phyloP scores from a whole-genome alignment of 2,329 filamentous ascomycete species.

The Pezicula neosporulosa region DNA sequence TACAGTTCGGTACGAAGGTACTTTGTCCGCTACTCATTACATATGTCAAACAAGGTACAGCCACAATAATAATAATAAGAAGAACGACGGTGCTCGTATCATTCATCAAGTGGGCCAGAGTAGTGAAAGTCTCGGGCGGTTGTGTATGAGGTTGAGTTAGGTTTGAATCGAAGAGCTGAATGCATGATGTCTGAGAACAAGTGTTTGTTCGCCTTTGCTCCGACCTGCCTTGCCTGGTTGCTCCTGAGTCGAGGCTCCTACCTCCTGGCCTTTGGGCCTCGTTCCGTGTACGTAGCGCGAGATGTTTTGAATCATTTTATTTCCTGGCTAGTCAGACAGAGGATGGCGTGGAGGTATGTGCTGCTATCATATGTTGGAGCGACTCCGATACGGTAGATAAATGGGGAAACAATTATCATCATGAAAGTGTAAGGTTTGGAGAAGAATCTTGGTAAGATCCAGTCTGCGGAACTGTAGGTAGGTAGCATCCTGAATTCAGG shows the following conservation, averaged over 20 bases:
- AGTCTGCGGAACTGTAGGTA: too few relatives aligned
- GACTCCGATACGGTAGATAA: too few relatives aligned
- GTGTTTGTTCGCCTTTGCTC: neutral
- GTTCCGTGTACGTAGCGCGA: neutral
- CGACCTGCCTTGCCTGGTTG: neutral
- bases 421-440: too few relatives aligned
- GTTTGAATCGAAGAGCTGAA: constrained; percentile 19
- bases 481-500: too few relatives aligned
- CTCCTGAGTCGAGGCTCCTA: neutral
- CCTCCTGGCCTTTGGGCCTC: neutral
- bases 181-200: constrained; percentile 13
- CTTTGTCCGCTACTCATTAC: neutral
- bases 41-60: constrained; percentile 6
- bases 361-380: too few relatives aligned
- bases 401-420: too few relatives aligned
- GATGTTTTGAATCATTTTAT: too few relatives aligned
- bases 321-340: too few relatives aligned
- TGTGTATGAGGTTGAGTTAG: constrained; percentile 10
- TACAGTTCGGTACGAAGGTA: too few relatives aligned
- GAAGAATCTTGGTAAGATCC: too few relatives aligned
- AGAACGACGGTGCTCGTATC: neutral
- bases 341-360: too few relatives aligned
- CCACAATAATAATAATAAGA: constrained; percentile 7
- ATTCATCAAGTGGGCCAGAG: constrained; percentile 12
- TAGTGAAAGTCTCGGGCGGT: constrained; percentile 1